Percentiles rank a stretch among this genome's conserved stretches.
Conservation (phyloP, 1,284 basidiomycete species). For the Serendipita sp. region DNA sequence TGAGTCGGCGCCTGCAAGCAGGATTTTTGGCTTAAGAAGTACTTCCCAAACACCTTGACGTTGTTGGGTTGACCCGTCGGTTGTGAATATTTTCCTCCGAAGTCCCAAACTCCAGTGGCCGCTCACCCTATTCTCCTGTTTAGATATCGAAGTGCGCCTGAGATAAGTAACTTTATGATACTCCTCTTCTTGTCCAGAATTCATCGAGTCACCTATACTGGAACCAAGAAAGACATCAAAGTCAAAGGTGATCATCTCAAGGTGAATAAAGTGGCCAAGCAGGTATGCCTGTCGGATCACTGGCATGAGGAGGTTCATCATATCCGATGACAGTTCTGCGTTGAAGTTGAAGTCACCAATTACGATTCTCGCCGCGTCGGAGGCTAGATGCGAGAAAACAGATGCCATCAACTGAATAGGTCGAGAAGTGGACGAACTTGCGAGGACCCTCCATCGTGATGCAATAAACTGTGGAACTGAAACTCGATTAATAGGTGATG, state of each 20-base stretch:
- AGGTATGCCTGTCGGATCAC: conserved; percentile 1
- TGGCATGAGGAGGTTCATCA: neutral
- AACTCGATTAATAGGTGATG: neutral
- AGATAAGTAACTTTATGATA: neutral
- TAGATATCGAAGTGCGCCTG: neutral
- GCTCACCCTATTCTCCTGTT: neutral
- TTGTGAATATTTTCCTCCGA: neutral
- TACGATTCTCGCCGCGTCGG: neutral
- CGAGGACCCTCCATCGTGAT: neutral
- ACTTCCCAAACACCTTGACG: neutral
- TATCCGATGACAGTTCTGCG: neutral
- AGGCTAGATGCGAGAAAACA: neutral
- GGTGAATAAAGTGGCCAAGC: neutral
- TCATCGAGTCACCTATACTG: neutral
- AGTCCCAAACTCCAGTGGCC: neutral
- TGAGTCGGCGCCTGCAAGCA: conserved; percentile 10
- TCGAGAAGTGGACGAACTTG: conserved; percentile 1
- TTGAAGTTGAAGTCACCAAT: neutral
- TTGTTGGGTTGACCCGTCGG: neutral
- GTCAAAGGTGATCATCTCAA: neutral
- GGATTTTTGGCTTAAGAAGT: conserved; percentile 13
- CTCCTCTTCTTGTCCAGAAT: neutral
- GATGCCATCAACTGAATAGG: neutral
- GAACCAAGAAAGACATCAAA: neutral
- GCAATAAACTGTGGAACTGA: conserved; percentile 5